phyloP scores from a whole-genome alignment of 2,329 filamentous ascomycete species.

The Sarocladium oryzae region DNA sequence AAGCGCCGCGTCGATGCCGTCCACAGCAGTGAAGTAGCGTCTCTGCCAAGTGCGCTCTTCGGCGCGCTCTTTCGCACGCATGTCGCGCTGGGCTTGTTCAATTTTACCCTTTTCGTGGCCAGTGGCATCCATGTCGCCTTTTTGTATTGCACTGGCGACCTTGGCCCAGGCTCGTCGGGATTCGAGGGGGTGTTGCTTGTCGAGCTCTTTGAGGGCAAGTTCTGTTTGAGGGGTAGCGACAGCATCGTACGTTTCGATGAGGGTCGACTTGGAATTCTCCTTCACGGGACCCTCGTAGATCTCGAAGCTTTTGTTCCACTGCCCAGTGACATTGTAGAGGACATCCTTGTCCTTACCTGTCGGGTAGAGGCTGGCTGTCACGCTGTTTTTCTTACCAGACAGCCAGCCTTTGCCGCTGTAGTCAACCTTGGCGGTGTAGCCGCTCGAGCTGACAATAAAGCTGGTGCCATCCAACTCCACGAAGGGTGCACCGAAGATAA shows the following conservation, averaged over 20 bases:
- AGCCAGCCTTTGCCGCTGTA: slow-evolving; percentile 94
- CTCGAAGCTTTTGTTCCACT: slow-evolving; percentile 81
- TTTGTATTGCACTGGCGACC: slow-evolving; percentile 73
- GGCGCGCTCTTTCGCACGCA: slow-evolving; percentile 65
- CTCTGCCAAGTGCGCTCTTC: slow-evolving; percentile 74
- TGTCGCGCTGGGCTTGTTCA: slow-evolving; percentile 76
- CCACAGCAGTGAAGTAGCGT: slow-evolving; percentile 64
- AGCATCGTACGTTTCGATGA: slow-evolving; percentile 57
- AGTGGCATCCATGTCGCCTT: slow-evolving; percentile 78
- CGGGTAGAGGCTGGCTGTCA: slow-evolving; percentile 67
- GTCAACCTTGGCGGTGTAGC: slow-evolving; percentile 83
- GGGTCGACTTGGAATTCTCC: slow-evolving; percentile 39
- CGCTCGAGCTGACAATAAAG: slow-evolving; percentile 79
- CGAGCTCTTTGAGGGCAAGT: slow-evolving; percentile 64
- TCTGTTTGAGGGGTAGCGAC: slow-evolving; percentile 53
- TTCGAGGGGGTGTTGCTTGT: slow-evolving; percentile 80
- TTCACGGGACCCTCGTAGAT: slow-evolving; percentile 61
- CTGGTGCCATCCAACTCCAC: slow-evolving; percentile 83
- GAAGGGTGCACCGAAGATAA: slow-evolving; percentile 81
- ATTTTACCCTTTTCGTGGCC: slow-evolving; percentile 78
- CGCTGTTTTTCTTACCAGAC: slow-evolving; percentile 90
- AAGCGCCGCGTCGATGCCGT: slow-evolving; percentile 39
- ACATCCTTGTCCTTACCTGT: slow-evolving; percentile 66
- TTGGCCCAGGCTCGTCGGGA: slow-evolving; percentile 82
- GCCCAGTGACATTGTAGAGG: slow-evolving; percentile 76